Percentiles rank a stretch among this genome's conserved stretches.
phyloP scores from a whole-genome alignment of 129 eudicot species.

The Helichrysum umbraculigerum region DNA sequence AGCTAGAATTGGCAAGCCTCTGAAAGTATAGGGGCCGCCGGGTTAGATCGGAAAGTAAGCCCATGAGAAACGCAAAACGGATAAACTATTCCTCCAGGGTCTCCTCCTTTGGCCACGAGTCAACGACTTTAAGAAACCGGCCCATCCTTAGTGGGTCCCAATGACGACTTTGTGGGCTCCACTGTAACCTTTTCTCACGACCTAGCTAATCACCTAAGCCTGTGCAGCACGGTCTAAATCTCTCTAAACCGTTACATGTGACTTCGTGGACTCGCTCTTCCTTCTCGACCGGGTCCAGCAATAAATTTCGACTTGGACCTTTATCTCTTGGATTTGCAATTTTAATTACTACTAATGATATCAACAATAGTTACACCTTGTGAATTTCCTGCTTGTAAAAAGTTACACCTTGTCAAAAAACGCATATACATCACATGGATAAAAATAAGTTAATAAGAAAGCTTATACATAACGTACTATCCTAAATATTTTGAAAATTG shows the following conservation, averaged over 20 bases:
- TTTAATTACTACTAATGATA: too few relatives aligned
- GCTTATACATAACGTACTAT: not conserved
- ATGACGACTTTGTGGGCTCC: constrained; percentile 7
- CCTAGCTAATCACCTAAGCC: constrained; percentile 16
- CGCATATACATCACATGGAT: too few relatives aligned
- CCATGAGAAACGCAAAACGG: not conserved
- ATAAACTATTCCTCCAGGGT: not conserved
- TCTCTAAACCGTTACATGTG: not conserved
- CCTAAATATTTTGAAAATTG: not conserved
- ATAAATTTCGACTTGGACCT: not conserved
- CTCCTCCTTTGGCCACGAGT: constrained; percentile 9
- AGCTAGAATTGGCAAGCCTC: not conserved
- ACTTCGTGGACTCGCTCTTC: not conserved
- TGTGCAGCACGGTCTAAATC: not conserved
- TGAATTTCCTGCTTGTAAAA: too few relatives aligned
- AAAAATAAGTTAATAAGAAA: not conserved
- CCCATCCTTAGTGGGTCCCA: constrained; percentile 16
- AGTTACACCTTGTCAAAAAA: too few relatives aligned
- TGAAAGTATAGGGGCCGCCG: not conserved
- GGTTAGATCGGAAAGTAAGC: not conserved
- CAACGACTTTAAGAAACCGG: constrained; percentile 23
- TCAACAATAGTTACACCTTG: too few relatives aligned
- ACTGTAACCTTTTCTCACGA: not conserved
- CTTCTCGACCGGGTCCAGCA: not conserved
- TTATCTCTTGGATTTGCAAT: too few relatives aligned